phyloP scores from a whole-genome alignment of 2,329 filamentous ascomycete genomes.

The Tolypocladium endophyticum region DNA sequence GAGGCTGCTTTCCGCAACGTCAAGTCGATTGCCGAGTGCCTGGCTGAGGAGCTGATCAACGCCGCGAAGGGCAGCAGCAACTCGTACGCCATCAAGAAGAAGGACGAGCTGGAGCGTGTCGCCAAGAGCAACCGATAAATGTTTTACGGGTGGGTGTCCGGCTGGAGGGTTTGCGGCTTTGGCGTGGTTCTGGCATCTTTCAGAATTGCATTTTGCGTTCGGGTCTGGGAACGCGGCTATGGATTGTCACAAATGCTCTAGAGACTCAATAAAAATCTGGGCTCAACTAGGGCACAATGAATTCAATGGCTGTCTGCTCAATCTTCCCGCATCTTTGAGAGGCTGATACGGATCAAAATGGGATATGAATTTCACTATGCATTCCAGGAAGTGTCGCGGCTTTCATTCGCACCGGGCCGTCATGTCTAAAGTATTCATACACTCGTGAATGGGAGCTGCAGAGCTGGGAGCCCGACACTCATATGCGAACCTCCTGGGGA shows the following conservation, averaged over 20 bases:
- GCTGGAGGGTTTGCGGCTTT: conserved; percentile 28
- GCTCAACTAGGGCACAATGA: conserved; percentile 28
- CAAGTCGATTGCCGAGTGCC: conserved; percentile 99
- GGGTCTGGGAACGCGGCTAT: conserved; percentile 34
- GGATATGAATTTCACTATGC: neutral
- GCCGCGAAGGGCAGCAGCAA: conserved; percentile 99
- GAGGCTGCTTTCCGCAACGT: conserved; percentile 99
- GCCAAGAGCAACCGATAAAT: conserved; percentile 99
- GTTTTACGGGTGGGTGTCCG: conserved; percentile 20
- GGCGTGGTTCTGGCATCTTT: conserved; percentile 35
- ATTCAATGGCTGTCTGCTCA: conserved; percentile 7
- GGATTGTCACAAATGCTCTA: conserved; percentile 31
- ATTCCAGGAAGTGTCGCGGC: neutral
- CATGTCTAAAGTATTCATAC: neutral
- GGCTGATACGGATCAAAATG: neutral
- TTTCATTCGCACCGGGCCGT: neutral
- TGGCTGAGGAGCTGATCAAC: conserved; percentile 99
- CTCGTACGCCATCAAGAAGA: conserved; percentile 99
- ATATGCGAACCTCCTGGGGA: conserved; percentile 15
- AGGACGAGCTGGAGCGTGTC: conserved; percentile 99
- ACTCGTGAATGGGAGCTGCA: neutral
- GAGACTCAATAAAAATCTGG: conserved; percentile 32
- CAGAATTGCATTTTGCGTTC: conserved; percentile 37
- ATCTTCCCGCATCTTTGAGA: neutral
- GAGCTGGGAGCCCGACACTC: neutral